Percentiles rank a stretch among this genome's conserved stretches.
Conservation (phyloP, 352 stramenopile species). For the Phytophthora quininea region DNA sequence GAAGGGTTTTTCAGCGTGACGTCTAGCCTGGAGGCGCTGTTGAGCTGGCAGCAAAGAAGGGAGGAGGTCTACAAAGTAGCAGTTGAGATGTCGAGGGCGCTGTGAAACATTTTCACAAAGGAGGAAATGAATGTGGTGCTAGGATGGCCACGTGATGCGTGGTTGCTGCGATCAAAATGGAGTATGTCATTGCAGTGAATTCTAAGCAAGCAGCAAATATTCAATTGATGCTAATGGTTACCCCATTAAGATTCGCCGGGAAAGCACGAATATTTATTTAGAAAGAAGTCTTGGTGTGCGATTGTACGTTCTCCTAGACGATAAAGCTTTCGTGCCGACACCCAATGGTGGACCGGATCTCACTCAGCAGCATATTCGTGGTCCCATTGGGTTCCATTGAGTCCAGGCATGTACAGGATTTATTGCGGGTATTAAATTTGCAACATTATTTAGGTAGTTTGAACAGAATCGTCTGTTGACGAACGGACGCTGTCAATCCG, state of each 20-base stretch:
- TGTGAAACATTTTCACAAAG: background rate
- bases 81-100: background rate
- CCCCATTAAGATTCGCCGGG: background rate
- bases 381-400: background rate
- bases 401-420: background rate
- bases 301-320: no score
- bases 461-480: background rate
- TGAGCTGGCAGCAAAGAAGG: background rate
- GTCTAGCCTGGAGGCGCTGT: background rate
- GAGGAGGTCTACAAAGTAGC: conserved; percentile 1
- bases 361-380: no score
- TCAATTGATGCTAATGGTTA: background rate
- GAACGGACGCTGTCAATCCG: background rate
- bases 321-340: no score
- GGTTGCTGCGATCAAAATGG: conserved; percentile 2
- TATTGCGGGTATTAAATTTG: background rate
- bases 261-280: background rate
- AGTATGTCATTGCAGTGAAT: conserved; percentile 1
- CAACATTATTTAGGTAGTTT: background rate
- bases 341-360: no score
- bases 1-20: background rate
- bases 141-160: conserved; percentile 6
- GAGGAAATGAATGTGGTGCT: conserved; percentile 7
- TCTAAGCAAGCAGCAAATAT: background rate
- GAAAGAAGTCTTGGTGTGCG: background rate